A percentile compares a stretch with the other conserved stretches of the same genome.
Conservation (phyloP, 495 filamentous ascomycete species). For the Haplographium delicatum region DNA sequence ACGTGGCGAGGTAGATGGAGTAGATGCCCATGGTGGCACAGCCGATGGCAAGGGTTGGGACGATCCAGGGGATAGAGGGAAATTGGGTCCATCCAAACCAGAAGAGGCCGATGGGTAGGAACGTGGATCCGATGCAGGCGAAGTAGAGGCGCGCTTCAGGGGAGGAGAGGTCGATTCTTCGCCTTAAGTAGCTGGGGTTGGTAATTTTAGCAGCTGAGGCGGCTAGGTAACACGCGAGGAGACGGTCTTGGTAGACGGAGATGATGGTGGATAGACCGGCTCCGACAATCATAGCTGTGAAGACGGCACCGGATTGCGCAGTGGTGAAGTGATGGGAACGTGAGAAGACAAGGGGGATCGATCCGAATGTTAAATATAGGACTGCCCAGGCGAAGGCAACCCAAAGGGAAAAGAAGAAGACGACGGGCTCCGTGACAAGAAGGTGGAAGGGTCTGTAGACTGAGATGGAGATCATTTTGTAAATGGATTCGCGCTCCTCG, state of each 20-base stretch:
- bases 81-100: conserved; percentile 73
- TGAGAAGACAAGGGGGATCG: conserved; percentile 71
- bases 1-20: conserved; percentile 81
- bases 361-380: conserved; percentile 77
- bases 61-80: conserved; percentile 67
- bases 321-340: conserved; percentile 64
- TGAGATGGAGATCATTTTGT: conserved; percentile 69
- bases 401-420: conserved; percentile 94
- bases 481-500: conserved; percentile 66
- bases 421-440: conserved; percentile 84
- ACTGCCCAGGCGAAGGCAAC: conserved; percentile 86
- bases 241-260: conserved; percentile 65
- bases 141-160: conserved; percentile 83
- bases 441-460: conserved; percentile 79
- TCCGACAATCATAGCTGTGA: conserved; percentile 66
- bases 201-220: conserved; percentile 16
- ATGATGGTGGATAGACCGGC: conserved; percentile 62
- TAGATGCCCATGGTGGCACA: conserved; percentile 85
- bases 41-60: conserved; percentile 63
- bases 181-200: conserved; percentile 29
- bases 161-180: conserved; percentile 33
- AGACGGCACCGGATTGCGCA: conserved; percentile 65
- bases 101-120: conserved; percentile 63
- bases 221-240: conserved; percentile 26
- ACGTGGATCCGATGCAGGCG: conserved; percentile 63